Percentiles rank a stretch among this genome's conserved stretches.
Conservation (phyloP, 495 filamentous ascomycete genomes). For the Talaromyces thailandensis region DNA sequence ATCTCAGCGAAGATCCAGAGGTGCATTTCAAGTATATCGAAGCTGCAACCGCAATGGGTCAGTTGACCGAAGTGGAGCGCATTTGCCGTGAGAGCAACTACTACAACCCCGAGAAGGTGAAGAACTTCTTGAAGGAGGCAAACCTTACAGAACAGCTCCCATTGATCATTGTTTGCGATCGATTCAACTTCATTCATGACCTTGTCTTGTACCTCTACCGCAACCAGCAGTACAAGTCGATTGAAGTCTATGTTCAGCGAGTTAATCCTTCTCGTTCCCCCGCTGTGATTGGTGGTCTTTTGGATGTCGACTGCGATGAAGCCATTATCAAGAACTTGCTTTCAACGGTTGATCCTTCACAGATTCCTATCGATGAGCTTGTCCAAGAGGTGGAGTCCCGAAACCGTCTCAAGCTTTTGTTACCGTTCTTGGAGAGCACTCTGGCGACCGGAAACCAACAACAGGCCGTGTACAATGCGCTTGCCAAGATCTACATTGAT, state of each 20-base stretch:
- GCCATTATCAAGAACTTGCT: slow-evolving; percentile 88
- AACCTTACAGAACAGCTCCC: slow-evolving; percentile 87
- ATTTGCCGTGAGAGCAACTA: slow-evolving; percentile 92
- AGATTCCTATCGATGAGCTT: slow-evolving; percentile 92
- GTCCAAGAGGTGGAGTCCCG: slow-evolving; percentile 90
- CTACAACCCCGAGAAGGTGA: slow-evolving; percentile 95
- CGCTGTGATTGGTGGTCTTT: slow-evolving; percentile 86
- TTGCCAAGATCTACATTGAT: slow-evolving; percentile 99
- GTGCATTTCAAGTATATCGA: slow-evolving; percentile 99
- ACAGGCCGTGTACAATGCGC: slow-evolving; percentile 94
- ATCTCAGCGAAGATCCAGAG: slow-evolving; percentile 88
- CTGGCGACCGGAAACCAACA: slow-evolving; percentile 89
- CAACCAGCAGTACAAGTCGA: slow-evolving; percentile 99
- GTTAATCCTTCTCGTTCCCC: slow-evolving; percentile 93
- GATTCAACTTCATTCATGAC: slow-evolving; percentile 97
- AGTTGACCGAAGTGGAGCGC: slow-evolving; percentile 91
- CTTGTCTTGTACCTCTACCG: slow-evolving; percentile 96
- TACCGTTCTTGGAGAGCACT: slow-evolving; percentile 94
- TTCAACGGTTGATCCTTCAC: slow-evolving; percentile 71
- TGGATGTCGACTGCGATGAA: slow-evolving; percentile 98
- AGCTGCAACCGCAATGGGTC: slow-evolving; percentile 83
- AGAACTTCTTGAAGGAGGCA: slow-evolving; percentile 99
- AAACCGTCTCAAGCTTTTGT: slow-evolving; percentile 88
- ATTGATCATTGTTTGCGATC: slow-evolving; percentile 96
- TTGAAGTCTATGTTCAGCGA: slow-evolving; percentile 98